These are phyloP conservation scores for Candida sithepensis DNA, from an alignment of 805 yeast species.

Conservation along the genomic window DNA sequence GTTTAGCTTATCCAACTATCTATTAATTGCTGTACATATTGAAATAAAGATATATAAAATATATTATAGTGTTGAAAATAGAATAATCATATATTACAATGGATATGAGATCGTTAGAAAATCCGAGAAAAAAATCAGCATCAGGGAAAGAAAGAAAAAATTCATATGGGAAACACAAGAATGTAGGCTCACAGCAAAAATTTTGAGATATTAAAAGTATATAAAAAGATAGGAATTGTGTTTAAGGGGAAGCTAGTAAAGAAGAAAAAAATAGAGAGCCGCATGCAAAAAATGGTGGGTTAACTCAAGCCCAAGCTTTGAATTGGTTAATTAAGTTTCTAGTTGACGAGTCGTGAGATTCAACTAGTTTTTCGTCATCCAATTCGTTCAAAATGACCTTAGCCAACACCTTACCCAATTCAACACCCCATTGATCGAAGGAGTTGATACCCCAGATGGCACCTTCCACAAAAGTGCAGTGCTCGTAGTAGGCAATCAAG, in stretches of 20 bases:
- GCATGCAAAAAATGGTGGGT: not conserved
- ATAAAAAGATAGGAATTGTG: not conserved
- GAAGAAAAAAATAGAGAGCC: no score
- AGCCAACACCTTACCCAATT: slow-evolving; percentile 96
- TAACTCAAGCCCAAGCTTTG: slow-evolving; percentile 68
- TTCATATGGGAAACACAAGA: no score
- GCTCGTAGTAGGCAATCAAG: slow-evolving; percentile 96
- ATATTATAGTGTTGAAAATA: not conserved
- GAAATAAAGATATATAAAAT: not conserved
- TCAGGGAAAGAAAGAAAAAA: not conserved
- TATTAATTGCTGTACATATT: not conserved
- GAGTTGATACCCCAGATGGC: slow-evolving; percentile 99
- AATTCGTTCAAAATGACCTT: slow-evolving; percentile 92
- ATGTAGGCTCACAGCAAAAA: no score
- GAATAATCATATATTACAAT: not conserved
- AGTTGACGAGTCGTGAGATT: slow-evolving; percentile 85
- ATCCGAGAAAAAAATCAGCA: not conserved
- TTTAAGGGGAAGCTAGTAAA: no score
- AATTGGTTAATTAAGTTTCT: slow-evolving; percentile 91
- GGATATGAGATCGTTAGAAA: not conserved
- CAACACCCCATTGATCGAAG: slow-evolving; percentile 99
- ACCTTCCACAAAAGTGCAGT: slow-evolving; percentile 95
- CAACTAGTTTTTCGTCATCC: slow-evolving; percentile 52
- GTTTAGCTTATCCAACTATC: not conserved
- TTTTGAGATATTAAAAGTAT: not conserved